Evolutionary conservation across 2,329 filamentous ascomycete species (phyloP).

Genomic region (Penicillium capsulatum): DNA sequence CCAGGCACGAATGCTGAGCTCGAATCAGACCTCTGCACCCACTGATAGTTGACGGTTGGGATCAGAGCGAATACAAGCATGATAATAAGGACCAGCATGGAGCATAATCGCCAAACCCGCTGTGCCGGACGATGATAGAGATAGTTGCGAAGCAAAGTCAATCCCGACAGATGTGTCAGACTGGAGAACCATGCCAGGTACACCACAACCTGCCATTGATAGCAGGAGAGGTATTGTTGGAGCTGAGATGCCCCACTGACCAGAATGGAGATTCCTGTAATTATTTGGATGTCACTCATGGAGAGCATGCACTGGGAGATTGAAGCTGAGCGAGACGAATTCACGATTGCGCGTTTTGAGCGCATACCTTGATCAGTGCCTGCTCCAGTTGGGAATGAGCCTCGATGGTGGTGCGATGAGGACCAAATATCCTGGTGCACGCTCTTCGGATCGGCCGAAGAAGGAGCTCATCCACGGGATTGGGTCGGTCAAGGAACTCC

Average conservation of each 20-base stretch:
- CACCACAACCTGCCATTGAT: slow-evolving; percentile 10
- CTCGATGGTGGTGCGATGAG: neutral
- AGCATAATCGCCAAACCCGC: neutral
- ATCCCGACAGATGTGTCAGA: slow-evolving; percentile 4
- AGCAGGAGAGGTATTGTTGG: neutral
- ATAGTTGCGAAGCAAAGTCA: slow-evolving; percentile 4
- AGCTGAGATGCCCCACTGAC: slow-evolving; percentile 7
- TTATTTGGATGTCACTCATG: slow-evolving; percentile 9
- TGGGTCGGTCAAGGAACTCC: neutral
- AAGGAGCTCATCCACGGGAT: neutral
- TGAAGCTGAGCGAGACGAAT: neutral
- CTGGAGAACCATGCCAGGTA: slow-evolving; percentile 25
- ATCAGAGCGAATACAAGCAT: neutral
- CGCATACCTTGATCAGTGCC: neutral
- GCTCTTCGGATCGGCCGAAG: neutral
- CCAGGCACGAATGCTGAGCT: neutral
- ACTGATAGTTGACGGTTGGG: neutral
- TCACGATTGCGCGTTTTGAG: neutral
- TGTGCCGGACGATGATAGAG: neutral
- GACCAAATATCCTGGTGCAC: neutral
- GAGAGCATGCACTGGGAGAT: slow-evolving; percentile 2
- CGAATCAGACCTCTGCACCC: neutral
- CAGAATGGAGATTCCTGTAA: slow-evolving; percentile 8
- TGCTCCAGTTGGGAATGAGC: neutral
- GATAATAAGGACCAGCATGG: neutral